Conservation (phyloP, 495 filamentous ascomycete species). For the Neurospora pannonica region DNA sequence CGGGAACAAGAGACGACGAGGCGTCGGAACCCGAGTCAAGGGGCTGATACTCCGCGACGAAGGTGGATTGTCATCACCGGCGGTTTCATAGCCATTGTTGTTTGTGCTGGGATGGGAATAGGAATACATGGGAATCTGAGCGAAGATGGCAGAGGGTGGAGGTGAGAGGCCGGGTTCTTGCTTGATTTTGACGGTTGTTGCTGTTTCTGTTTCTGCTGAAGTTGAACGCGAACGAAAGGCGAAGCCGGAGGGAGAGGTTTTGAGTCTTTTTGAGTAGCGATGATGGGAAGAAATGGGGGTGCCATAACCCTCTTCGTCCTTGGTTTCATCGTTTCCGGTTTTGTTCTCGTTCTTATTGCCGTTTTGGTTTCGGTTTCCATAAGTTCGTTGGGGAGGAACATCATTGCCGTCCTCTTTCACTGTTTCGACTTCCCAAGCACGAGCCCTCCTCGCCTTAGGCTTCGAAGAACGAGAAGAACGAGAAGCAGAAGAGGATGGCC, state of each 20-base stretch:
- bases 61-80: background rate
- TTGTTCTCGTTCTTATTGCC: background rate
- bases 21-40: background rate
- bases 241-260: background rate
- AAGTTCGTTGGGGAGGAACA: background rate
- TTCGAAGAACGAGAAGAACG: background rate
- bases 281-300: background rate
- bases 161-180: background rate
- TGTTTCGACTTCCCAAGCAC: background rate
- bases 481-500: background rate
- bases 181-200: background rate
- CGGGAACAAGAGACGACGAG: background rate
- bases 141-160: background rate
- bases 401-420: background rate
- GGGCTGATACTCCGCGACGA: background rate
- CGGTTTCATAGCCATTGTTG: background rate
- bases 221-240: background rate
- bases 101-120: no score
- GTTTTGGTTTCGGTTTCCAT: background rate
- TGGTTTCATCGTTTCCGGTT: background rate
- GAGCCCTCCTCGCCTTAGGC: background rate
- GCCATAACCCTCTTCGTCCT: background rate
- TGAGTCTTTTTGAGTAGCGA: background rate
- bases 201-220: background rate
- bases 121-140: background rate